phyloP scores from a whole-genome alignment of 176 grass and related monocot species.

The Raddia guianensis region DNA sequence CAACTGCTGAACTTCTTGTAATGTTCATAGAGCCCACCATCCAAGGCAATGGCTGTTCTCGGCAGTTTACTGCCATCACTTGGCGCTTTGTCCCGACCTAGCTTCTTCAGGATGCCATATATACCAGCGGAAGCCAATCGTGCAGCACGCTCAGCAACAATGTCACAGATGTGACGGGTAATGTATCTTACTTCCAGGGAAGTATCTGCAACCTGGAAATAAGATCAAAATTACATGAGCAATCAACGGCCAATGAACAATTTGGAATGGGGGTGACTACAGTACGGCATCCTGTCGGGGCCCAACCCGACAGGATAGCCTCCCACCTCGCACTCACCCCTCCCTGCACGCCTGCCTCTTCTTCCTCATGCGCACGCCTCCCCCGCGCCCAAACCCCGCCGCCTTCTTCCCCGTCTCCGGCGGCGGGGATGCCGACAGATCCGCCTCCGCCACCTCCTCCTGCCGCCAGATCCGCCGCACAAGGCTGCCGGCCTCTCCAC shows the following conservation, averaged over 20 bases:
- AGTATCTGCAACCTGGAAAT: slow-evolving; percentile 63
- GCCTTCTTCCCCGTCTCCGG: no score
- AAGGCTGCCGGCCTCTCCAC: no score
- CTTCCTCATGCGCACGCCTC: no score
- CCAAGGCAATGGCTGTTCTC: slow-evolving; percentile 72
- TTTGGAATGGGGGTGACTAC: background rate
- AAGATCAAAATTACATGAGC: slow-evolving; percentile 32
- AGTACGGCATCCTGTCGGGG: no score
- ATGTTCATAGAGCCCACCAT: slow-evolving; percentile 88
- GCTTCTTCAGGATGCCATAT: slow-evolving; percentile 81
- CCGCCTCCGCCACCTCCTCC: no score
- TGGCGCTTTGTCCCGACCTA: slow-evolving; percentile 57
- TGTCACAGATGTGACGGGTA: slow-evolving; percentile 72
- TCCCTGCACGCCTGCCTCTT: no score
- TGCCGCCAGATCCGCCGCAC: no score
- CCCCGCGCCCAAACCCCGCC: no score
- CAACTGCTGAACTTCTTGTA: slow-evolving; percentile 82
- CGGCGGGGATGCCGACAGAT: no score
- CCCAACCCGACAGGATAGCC: no score
- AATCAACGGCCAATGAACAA: slow-evolving; percentile 1
- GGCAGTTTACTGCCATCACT: slow-evolving; percentile 35
- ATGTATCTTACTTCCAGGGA: slow-evolving; percentile 84
- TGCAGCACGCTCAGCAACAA: slow-evolving; percentile 80
- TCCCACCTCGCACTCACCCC: no score
- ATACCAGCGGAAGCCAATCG: slow-evolving; percentile 80